Base-by-base conservation (phyloP, 2,329 filamentous ascomycete species). In the Paecilomyces formosus region DNA sequence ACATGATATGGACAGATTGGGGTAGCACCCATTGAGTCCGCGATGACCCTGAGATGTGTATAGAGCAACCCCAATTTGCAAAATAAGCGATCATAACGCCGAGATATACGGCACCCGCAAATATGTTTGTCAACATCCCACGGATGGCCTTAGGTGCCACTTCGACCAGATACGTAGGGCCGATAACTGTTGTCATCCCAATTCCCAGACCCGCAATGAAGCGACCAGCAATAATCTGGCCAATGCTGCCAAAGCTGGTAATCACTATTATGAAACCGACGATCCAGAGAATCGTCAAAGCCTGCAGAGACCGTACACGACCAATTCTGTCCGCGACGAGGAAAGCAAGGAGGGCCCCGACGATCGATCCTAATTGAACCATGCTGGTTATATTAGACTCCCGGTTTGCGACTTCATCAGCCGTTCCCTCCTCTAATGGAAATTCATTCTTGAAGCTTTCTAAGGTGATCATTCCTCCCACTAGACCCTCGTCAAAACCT, bases 41-140 rank as follows among this genome's bases (percentile, higher is more conserved):
- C 13, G 35, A 39, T 39, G 35, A 35, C 33, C 12, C 13, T 39
- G 70, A 91, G 76, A 76, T 79, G 65, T 84, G 77, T 24, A 83
- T 70, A 26, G 79, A 75, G n/a, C 76, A 79, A 13, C 85, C 85
- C 68, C 86, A 88, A 71, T 86, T 88, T 60, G 87, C 84, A 66
- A 91, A 92, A 75, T 92, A 93, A 8, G 87, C 88, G 15, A 92
- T 79, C 65, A 92, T 88, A 61, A 92, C 90, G 24, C 88, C 89
- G 56, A 89, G 73, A 68, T 92, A 92, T 22, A 92, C 89, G 55
- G 88, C 80, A 0, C 85, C 86, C 0, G 85, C 84, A 69, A 89
- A 89, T 26, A 86, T 80, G 66, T 85, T 87, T 1, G 88, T 90
- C 68, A 88, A 91, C 22, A 92, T 82, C 63, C 89, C 88, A 57